Evolutionary conservation across 2,329 filamentous ascomycete species (phyloP), one percentile per base, ranked within the genome.

Genomic region (Talaromyces sp.): DNA sequence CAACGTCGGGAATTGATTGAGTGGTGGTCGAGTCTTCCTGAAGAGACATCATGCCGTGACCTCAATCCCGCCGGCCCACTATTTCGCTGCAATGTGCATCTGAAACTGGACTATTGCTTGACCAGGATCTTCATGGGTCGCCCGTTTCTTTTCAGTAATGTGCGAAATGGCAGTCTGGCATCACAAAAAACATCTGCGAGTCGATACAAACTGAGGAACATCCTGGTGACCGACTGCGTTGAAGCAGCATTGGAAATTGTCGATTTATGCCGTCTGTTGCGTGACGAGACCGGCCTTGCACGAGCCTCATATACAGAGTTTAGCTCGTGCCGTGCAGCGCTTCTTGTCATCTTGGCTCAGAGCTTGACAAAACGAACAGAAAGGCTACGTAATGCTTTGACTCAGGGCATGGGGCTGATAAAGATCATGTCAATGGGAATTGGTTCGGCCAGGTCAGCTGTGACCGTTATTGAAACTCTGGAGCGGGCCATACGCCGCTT

Each of bases 251-350:
- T 83, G 31, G 77, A 80, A 62, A 79, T 83, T 11, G 76, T 84
- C 18, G 79, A 82, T 48, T 76, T 83, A 4, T 83, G 82, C 65
- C 79, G 79, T 44, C 72, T 80, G 3, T 76, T 84, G 4, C 78
- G 80, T 42, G 79, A 79, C 50, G 80, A 79, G n/a, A 79, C 80
- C 14, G 83, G 82, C 16, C 80, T 84, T 59, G 82, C 83, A 5
- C 78, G 82, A 33, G 81, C 82, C 2, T 83, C 82, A 0, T 84
- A 84, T 66, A 83, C 82, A 3, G 83, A 85, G 65, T 84, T 84
- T 67, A 83, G 81, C 68, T 81, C 82, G 2, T 84, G 82, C 58
- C 81, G 83, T 46, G 82, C 82, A 9, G 82, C 83, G 8, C 72
- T 84, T 5, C 74, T 84, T 2, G 82, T 84, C 31, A 76, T 78